Evolutionary conservation across 2,329 filamentous ascomycete species (phyloP), one percentile per base, ranked within the genome.

Genomic region (Colletotrichum acutatum): DNA sequence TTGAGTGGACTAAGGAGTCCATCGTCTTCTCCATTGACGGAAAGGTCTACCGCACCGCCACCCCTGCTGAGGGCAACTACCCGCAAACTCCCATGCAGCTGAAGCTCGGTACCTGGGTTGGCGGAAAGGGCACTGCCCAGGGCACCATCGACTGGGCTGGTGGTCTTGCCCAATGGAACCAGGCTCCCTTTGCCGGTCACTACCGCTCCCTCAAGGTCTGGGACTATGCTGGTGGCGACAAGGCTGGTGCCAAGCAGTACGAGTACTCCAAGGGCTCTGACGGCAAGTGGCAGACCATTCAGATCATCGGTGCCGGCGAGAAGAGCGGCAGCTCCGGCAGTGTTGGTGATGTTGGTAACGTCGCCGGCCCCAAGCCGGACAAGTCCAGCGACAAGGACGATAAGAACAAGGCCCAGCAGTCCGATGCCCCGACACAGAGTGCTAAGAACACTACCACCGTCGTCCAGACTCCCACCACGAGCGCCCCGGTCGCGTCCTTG

Each of bases 71-170:
- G 61, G 88, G 88, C 72, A 86, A 85, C 80, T 94, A 88, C 82
- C 92, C 92, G 2, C 92, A 94, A 82, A 92, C 91, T 0, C 92
- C 92, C 11, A 92, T 92, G 88, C 88, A 89, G 68, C 79, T 92
- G 77, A 91, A 91, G 84, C 83, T 93, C 62, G 90, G 91, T 63
- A 87, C 87, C 75, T 90, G 88, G 85, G 82, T 87, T 57, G 87
- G 83, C 26, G 88, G 87, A 76, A 83, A 84, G 66, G 80, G 83
- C 68, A 80, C 85, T 49, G 81, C 86, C n/a, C 73, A 83, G 74
- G 91, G 92, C 60, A 92, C 90, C 28, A 86, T 92, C 70, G 79
- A 89, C 67, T 94, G 92, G 92, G 91, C 92, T 58, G 91, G 92
- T 60, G 92, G 92, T 69, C 65, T 80, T 22, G 81, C 81, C 2